Evolutionary conservation across 1,139 yeast species (phyloP).

Genomic region (Nadsonia starkeyi-henricii): DNA sequence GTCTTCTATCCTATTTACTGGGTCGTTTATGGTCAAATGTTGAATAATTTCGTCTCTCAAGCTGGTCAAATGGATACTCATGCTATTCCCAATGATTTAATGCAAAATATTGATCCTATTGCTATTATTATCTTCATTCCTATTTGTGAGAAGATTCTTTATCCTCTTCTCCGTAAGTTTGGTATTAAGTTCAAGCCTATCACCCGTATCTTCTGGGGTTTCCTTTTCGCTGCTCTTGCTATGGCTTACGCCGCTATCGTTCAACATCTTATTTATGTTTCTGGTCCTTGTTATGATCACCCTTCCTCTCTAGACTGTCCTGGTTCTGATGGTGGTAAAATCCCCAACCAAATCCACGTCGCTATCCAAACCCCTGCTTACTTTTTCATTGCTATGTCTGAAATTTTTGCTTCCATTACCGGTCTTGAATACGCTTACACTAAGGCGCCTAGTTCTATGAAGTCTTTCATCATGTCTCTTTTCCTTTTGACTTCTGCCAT

Average conservation of each 20-base stretch:
- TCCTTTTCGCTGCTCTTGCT: constrained; percentile 53
- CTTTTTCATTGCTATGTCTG: constrained; percentile 46
- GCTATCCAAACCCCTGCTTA: constrained; percentile 55
- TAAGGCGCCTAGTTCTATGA: constrained; percentile 53
- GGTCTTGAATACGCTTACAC: constrained; percentile 61
- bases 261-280: constrained; percentile 56
- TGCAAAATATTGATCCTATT: constrained; percentile 49
- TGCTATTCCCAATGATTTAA: constrained; percentile 52
- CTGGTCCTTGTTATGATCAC: constrained; percentile 63
- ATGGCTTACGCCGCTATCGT: constrained; percentile 73
- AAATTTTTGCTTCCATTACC: constrained; percentile 51
- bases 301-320: constrained; percentile 30
- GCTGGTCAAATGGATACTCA: constrained; percentile 53
- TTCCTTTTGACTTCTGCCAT: constrained; percentile 48
- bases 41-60: constrained; percentile 48
- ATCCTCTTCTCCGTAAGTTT: constrained; percentile 41
- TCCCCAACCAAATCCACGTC: constrained; percentile 43
- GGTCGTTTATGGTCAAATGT: constrained; percentile 57
- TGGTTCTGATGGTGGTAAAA: constrained; percentile 22
- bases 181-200: constrained; percentile 36
- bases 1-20: constrained; percentile 50
- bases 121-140: constrained; percentile 52
- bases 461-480: constrained; percentile 50
- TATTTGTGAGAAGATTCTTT: constrained; percentile 36
- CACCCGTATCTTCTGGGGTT: constrained; percentile 63